Conservation (phyloP, 768 basidiomycete genomes). For the Leccinum subgranulosum region DNA sequence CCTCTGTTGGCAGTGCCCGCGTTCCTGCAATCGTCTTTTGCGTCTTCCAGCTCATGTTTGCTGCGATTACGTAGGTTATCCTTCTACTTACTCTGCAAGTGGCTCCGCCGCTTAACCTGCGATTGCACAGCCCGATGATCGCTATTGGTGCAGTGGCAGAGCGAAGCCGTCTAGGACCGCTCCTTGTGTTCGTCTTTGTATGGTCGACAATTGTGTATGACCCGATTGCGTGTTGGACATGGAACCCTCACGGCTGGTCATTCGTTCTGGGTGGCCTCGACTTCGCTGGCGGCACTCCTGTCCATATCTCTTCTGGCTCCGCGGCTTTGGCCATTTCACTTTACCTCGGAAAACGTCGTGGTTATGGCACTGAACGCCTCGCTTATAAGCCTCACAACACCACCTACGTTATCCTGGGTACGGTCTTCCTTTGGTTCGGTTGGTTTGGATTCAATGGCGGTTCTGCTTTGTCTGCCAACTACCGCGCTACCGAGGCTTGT, state of each 20-base stretch:
- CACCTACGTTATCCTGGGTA: slow-evolving; percentile 90
- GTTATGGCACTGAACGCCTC: slow-evolving; percentile 86
- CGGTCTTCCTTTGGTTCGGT: slow-evolving; percentile 90
- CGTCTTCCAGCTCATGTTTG: slow-evolving; percentile 90
- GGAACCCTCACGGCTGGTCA: slow-evolving; percentile 81
- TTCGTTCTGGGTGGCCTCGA: slow-evolving; percentile 79
- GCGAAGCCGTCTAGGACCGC: slow-evolving; percentile 78
- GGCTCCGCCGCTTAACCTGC: slow-evolving; percentile 9
- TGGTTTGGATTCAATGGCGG: slow-evolving; percentile 98
- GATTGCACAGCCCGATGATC: slow-evolving; percentile 62
- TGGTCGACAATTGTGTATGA: slow-evolving; percentile 93
- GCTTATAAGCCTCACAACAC: slow-evolving; percentile 96
- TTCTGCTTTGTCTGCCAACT: slow-evolving; percentile 82
- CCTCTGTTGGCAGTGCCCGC: slow-evolving; percentile 66
- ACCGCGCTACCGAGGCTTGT: slow-evolving; percentile 84
- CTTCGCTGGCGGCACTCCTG: slow-evolving; percentile 94
- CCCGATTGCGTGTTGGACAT: slow-evolving; percentile 95
- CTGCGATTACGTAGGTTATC: slow-evolving; percentile 69
- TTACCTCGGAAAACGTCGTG: slow-evolving; percentile 87
- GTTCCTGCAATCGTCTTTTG: slow-evolving; percentile 77
- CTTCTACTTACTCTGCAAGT: background rate
- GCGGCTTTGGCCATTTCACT: slow-evolving; percentile 89
- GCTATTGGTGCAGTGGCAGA: slow-evolving; percentile 94
- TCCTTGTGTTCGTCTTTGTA: slow-evolving; percentile 84
- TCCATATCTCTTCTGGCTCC: slow-evolving; percentile 92